Base-by-base conservation (phyloP, 306 rosid genomes). In the Arachis hypogaea region DNA sequence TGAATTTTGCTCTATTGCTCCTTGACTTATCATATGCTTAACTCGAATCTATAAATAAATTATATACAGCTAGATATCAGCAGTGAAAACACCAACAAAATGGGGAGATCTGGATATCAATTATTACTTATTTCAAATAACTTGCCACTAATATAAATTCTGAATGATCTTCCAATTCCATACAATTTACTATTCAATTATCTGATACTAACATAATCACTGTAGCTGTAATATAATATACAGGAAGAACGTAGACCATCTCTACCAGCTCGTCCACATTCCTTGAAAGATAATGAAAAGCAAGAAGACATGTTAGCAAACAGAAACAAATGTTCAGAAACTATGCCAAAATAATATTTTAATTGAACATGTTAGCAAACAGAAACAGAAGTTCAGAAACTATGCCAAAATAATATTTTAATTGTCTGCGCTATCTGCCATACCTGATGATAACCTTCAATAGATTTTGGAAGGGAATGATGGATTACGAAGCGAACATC, bases 181-280 rank as follows among this genome's bases (percentile, higher is more conserved):
- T 40, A 65, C 40, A 63, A 43, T 69, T 55, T 68, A 76, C 59
- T 28, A 72, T 68, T 75, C 65, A 22, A 73, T 71, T 65, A 42
- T 5, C 46, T 50, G 63, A 65, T 63, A 88, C 97, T 83, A 71
- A 94, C 97, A 84, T 89, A 94, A 66, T 94, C 99, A 73, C 96
- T 83, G 62, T 94, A 94, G 87, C 85, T 92, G 76, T 94, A 94
- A 75, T 92, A 94, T 75, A 94, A 74, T 78, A 94, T 81, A 79
- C 99, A 94, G 65, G 99, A 94, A 59, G 99, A 79, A 62, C 78
- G 88, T 69, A 78, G 99, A 79, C 99, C 99, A 78, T 94, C 99
- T 84, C 99, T 89, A 82, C 99, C 99, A 80, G 99, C 99, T 77
- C 99, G 96, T 42, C 99, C 97, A 77, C 99, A 94, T 73, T 94